Evolutionary conservation across 2,329 filamentous ascomycete species (phyloP), one percentile per base, ranked within the genome.

Genomic region (Colletotrichum sansevieriae): DNA sequence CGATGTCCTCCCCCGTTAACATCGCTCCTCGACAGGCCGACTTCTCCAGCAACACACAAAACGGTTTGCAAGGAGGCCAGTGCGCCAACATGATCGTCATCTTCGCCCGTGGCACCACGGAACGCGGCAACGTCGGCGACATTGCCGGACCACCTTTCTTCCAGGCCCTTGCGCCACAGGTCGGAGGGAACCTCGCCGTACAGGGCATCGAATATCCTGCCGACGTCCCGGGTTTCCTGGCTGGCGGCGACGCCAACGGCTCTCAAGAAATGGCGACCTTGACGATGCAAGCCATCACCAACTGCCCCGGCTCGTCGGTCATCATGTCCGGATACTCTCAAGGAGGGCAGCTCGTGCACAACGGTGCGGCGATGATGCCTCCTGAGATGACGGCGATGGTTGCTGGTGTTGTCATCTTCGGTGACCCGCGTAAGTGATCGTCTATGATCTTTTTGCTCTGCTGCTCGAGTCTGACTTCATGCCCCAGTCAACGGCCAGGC

Each of bases 201-300:
- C 87, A 88, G 75, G 87, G 86, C 58, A 83, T 88, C 20, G 78
- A 83, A 37, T 89, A 88, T 72, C 76, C 81, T 2, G 86, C 86
- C 3, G 75, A 77, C 67, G 70, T 81, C 47, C 70, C 71, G 2
- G 85, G 85, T 0, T 86, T 85, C 70, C 74, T 85, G 4, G 76
- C 76, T 12, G 82, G 83, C 7, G 85, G 85, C 2, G 83, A 85
- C 70, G 71, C 74, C 4, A 74, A 64, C 10, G 84, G 85, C 6
- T 82, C 81, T 59, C 72, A 73, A 44, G 78, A 76, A 64, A 85
- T 87, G 83, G 77, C 57, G 37, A 12, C 47, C 5, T 39, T 62
- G 9, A 47, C 46, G 5, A 13, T 54, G 60, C 76, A 81, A 70
- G 81, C 82, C 6, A 76, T 78, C 47, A 71, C 73, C 15, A 75